A percentile compares a stretch with the other conserved stretches of the same genome.
phyloP scores from a whole-genome alignment of 208 protist species.

The Tritrichomonas foetus region DNA sequence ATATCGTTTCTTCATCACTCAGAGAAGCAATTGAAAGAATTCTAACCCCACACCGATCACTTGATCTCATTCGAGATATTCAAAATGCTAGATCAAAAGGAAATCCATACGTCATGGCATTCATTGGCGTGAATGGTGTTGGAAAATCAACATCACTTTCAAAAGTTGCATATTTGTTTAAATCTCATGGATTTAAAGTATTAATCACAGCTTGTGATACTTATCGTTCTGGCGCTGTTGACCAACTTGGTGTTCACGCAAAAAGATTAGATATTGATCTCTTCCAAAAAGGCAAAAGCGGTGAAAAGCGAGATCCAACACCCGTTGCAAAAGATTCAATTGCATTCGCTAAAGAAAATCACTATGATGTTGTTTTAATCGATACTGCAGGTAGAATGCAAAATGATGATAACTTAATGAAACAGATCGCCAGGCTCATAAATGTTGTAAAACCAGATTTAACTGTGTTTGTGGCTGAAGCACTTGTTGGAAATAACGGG shows the following conservation, averaged over 20 bases:
- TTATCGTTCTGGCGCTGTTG: slow-evolving; percentile 93
- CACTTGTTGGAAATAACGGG: slow-evolving; percentile 97
- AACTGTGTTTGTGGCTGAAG: slow-evolving; percentile 95
- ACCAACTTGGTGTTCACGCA: slow-evolving; percentile 93
- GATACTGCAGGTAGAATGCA: slow-evolving; percentile 99
- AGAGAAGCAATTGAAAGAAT: slow-evolving; percentile 48
- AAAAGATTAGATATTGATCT: slow-evolving; percentile 77
- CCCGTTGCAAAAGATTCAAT: slow-evolving; percentile 43
- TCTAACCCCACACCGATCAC: not conserved
- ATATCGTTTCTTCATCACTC: not conserved
- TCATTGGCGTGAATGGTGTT: slow-evolving; percentile 99
- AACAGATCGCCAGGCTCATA: slow-evolving; percentile 81
- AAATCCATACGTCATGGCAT: slow-evolving; percentile 86
- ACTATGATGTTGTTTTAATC: slow-evolving; percentile 90
- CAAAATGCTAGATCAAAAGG: slow-evolving; percentile 46
- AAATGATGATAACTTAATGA: slow-evolving; percentile 97
- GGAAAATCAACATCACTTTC: slow-evolving; percentile 97
- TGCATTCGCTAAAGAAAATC: slow-evolving; percentile 53
- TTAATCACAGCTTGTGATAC: slow-evolving; percentile 97
- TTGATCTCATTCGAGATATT: slow-evolving; percentile 56
- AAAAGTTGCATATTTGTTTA: slow-evolving; percentile 68
- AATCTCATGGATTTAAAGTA: slow-evolving; percentile 46
- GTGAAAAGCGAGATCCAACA: slow-evolving; percentile 40
- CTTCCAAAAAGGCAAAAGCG: slow-evolving; percentile 62
- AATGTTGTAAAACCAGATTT: slow-evolving; percentile 49